Base-by-base conservation (phyloP, 176 grass and related monocot species). In the Eremochloa ophiuroides region DNA sequence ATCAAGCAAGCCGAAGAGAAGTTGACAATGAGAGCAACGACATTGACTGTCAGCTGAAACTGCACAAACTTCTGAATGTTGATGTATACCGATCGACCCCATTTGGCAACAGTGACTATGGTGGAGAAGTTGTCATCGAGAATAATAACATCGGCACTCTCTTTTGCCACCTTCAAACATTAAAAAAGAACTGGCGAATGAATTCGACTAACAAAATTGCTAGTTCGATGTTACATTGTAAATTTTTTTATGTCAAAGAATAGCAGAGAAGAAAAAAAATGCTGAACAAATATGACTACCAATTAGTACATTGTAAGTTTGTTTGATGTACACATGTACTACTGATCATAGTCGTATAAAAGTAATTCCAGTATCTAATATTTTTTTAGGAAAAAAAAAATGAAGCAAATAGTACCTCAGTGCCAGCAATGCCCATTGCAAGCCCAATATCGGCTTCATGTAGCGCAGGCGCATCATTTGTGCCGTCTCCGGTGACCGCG, bases 61-160 rank as follows among this genome's bases (percentile, higher is more conserved):
- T 98, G 95, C 50, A 94, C 95, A 42, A 98, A 98, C 59, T 98
- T 98, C 75, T 98, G 95, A 82, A 98, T 98, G 56, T 98, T 98
- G 80, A 98, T 93, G 81, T 98, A 98, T 56, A 98, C 95, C 10
- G 95, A 98, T 28, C 95, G 90, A 28, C 95, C 95, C 95, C 95
- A 98, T 85, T 92, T 98, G 62, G 92, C 95, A 69, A 98, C 95
- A 4, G 95, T 98, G 15, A 98, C 95, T 7, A 98, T 98, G 38
- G 92, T 94, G 33, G 95, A 98, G 82, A 98, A 98, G 81, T 98
- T 98, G 80, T 98, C 95, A 66, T 98, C 92, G 81, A 98, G 90
- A 89, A 98, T 94, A 59, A 98, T 98, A 20, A 98, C 92, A 82
- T 98, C 95, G 1, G 95, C 92, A 84, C 95, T 98, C 70, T 98